Evolutionary conservation across 345 rosid genomes (phyloP).

Genomic region (Passiflora organensis): DNA sequence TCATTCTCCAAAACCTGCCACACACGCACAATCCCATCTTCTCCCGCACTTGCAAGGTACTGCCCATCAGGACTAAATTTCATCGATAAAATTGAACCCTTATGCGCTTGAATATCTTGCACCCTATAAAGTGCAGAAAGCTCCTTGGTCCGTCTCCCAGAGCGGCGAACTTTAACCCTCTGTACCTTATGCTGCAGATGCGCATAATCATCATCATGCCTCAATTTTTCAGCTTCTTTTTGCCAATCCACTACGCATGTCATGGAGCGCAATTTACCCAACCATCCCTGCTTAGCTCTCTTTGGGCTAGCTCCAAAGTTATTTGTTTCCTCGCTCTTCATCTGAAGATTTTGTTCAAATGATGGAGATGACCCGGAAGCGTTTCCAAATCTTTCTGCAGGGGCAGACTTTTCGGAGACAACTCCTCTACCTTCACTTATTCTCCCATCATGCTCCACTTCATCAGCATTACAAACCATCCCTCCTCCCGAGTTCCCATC

Average conservation of each 20-base stretch:
- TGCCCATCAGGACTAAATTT: constrained; percentile 28
- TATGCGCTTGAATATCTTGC: constrained; percentile 25
- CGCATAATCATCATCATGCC: background rate
- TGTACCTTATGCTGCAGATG: constrained; percentile 1
- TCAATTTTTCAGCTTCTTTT: background rate
- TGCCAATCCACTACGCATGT: constrained; percentile 16
- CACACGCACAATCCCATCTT: constrained; percentile 28
- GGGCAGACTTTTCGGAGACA: constrained; percentile 7
- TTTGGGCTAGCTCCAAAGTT: constrained; percentile 6
- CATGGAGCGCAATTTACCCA: constrained; percentile 13
- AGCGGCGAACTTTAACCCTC: constrained; percentile 39
- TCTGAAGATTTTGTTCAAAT: constrained; percentile 12
- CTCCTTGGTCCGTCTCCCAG: constrained; percentile 15
- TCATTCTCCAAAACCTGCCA: constrained; percentile 21
- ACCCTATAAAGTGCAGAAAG: constrained; percentile 16
- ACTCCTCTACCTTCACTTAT: constrained; percentile 8
- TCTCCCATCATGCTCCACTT: constrained; percentile 11
- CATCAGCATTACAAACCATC: constrained; percentile 11
- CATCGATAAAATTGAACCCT: constrained; percentile 27
- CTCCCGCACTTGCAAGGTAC: constrained; percentile 29
- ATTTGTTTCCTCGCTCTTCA: background rate
- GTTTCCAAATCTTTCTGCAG: constrained; percentile 15
- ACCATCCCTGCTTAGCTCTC: constrained; percentile 17
- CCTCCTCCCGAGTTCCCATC: constrained; percentile 17
- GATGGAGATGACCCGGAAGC: constrained; percentile 14